A percentile compares a stretch with the other conserved stretches of the same genome.
These are phyloP conservation scores for Fusarium pseudonygamai DNA, from an alignment of 2,329 filamentous ascomycete species.

Conservation along the genomic window DNA sequence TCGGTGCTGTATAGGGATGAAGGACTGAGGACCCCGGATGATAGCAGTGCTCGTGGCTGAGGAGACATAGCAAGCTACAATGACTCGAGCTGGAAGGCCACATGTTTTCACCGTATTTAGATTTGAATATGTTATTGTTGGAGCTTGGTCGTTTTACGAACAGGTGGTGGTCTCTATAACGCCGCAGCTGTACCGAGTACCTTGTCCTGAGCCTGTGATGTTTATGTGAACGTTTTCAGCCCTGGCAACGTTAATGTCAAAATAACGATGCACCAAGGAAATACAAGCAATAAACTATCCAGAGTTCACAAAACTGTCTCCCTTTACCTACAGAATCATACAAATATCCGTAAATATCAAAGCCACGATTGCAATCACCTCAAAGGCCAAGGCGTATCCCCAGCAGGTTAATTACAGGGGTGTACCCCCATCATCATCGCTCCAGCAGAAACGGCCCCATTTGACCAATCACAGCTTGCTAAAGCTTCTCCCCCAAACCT, in stretches of 20 bases:
- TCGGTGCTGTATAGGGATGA: neutral
- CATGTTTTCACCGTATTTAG: neutral
- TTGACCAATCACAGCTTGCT: conserved; percentile 35
- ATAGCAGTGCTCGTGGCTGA: neutral
- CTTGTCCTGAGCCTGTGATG: neutral
- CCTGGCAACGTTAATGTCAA: neutral
- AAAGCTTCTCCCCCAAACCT: conserved; percentile 44
- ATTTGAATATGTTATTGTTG: neutral
- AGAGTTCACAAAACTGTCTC: neutral
- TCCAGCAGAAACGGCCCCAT: conserved; percentile 22
- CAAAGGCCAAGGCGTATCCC: conserved; percentile 21
- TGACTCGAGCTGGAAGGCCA: neutral
- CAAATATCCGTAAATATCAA: neutral
- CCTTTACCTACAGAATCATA: no score
- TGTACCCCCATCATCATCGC: conserved; percentile 34
- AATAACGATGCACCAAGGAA: neutral
- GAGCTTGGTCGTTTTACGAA: conserved; percentile 8
- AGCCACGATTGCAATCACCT: conserved; percentile 23
- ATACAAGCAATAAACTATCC: neutral
- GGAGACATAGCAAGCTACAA: neutral
- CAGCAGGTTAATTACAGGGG: conserved; percentile 29
- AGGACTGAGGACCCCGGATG: neutral
- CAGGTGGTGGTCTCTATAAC: conserved; percentile 14
- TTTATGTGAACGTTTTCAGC: neutral
- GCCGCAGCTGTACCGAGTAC: conserved; percentile 28